Evolutionary conservation across 768 basidiomycete genomes (phyloP).

Genomic region (Hebeloma cylindrosporum): DNA sequence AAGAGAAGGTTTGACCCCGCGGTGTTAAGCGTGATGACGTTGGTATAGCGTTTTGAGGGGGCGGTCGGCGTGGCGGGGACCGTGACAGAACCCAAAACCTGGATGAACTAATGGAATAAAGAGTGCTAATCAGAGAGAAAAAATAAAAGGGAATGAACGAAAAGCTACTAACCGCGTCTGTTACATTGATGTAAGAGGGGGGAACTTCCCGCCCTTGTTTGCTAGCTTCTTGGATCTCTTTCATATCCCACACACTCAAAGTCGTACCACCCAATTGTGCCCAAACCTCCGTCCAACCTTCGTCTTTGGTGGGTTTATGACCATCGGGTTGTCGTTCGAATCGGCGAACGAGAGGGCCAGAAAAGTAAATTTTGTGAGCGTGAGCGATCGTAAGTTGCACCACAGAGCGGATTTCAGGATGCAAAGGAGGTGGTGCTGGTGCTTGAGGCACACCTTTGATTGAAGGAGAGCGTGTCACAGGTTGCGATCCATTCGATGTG

Average conservation of each 20-base stretch:
- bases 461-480: constrained; percentile 8
- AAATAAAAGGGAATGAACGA: neutral
- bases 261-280: constrained; percentile 89
- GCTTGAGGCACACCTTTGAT: constrained; percentile 10
- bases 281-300: constrained; percentile 85
- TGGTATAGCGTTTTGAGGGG: constrained; percentile 60
- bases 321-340: constrained; percentile 81
- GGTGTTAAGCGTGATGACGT: constrained; percentile 90
- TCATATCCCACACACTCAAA: constrained; percentile 91
- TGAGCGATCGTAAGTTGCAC: constrained; percentile 74
- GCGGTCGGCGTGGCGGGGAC: constrained; percentile 50
- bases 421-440: constrained; percentile 45
- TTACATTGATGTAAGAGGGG: constrained; percentile 83
- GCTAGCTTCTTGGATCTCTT: constrained; percentile 80
- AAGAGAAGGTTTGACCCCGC: constrained; percentile 89
- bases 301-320: constrained; percentile 65
- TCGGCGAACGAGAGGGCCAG: constrained; percentile 75
- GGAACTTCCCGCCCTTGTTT: constrained; percentile 80
- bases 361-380: constrained; percentile 84
- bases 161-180: constrained; percentile 77
- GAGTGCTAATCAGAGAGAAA: constrained; percentile 6
- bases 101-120: constrained; percentile 64
- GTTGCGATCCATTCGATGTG: constrained; percentile 4
- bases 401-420: constrained; percentile 81
- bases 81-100: constrained; percentile 75